Base-by-base conservation (phyloP, 768 basidiomycete genomes). In the Lactifluus hygrophoroides region DNA sequence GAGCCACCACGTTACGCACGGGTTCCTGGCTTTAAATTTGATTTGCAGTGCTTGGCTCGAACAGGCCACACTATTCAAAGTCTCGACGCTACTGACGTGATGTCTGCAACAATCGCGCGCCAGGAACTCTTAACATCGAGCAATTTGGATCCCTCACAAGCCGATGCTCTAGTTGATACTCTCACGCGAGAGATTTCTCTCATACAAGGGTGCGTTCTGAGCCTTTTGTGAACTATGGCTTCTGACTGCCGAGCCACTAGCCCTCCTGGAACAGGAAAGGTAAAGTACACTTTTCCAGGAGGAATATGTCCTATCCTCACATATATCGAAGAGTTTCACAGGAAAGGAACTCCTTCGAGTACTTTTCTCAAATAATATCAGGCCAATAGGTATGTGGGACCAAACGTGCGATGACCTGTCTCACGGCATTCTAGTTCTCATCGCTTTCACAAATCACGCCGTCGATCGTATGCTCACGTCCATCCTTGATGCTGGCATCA, bases 191-290 rank as follows among this genome's bases (percentile, higher is more conserved):
- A 88, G 62, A 68, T 89, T 0, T 73, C 80, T 0, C 70, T 90
- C 46, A 84, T 90, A 38, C 86, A 90, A 71, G 88, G 88, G 83
- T 86, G 49, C 48, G 71, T 56, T 27, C n/a, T 21, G n/a, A 21
- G 11, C 5, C 17, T 46, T 28, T 16, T 46, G 16, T 28, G 28
- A n/a, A 30, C 16, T 21, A 35, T 8, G 7, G 45, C 11, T 9
- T 17, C 45, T 46, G 27, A 46, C 3, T 46, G 17, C n/a, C 25
- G 2, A 17, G 45, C 17, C 9, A 27, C 19, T 54, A 86, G 85
- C 45, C 87, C 87, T 25, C 88, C 87, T 3, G 87, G 87, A 0
- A 88, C 87, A 0, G 88, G 87, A 61, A 88, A 88, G 77, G 84
- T 84, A 45, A n/a, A n/a, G n/a, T 62, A 58, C 34, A 25, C 14